Base-by-base conservation (phyloP, 495 filamentous ascomycete species). In the Annulohypoxylon moriforme region DNA sequence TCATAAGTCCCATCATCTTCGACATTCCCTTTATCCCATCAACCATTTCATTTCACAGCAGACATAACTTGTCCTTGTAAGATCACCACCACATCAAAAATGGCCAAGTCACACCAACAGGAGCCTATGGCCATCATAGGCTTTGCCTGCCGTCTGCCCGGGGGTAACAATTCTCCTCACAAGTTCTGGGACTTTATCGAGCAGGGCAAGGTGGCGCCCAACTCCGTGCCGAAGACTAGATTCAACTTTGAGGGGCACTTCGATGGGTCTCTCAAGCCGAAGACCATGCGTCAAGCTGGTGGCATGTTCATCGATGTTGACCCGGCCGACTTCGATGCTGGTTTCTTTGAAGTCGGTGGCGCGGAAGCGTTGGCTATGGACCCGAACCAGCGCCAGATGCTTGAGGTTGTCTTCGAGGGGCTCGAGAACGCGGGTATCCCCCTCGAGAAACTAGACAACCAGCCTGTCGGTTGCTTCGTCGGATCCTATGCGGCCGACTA, bases 351-450 rank as follows among this genome's bases (percentile, higher is more conserved):
- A 69, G 90, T 96, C 86, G 36, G 88, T 85, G 72, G 71, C 29
- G 72, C 75, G 36, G 82, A 96, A 78, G 93, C 93, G 9, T 85
- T 88, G 22, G 88, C 93, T 18, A 92, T 93, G 53, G 93, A 96
- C 74, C 93, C 93, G 2, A 91, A 92, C 72, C 93, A 94, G 75
- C 87, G 93, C 36, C 83, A 94, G 29, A 87, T 91, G 3, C 81
- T 96, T 7, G 87, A 92, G 36, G 93, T 90, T 44, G 90, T 91
- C 0, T 95, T 93, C 69, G 92, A 94, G 70, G 91, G 44, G 11
- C 84, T 96, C 1, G 93, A 96, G 76, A 92, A 90, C 84, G 90
- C 91, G 18, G 93, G 93, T 0, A 90, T 93, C 63, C 86, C 89
- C 3, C 18, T 47, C 5, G 44, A 47, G 18, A 47, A 87, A 1